Evolutionary conservation across 371 early-diverging fungal genomes (phyloP), one percentile per base, ranked within the genome.

Genomic region (Aphelidium insulamus): DNA sequence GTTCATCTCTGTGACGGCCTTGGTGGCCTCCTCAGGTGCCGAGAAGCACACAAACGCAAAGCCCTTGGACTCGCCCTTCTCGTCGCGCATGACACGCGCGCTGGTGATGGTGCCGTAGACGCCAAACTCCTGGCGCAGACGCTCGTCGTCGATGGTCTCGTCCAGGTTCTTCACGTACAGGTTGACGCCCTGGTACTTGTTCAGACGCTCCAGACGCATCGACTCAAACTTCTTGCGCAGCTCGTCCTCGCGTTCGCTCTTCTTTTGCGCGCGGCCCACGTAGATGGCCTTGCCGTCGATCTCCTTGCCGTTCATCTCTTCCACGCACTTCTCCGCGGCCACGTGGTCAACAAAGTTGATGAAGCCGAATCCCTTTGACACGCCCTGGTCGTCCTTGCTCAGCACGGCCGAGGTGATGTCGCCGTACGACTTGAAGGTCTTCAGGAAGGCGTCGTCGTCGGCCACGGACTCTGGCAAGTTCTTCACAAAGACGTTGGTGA

Each of bases 401-500:
- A 87, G 46, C 34, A 69, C 56, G 32, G 69, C 74, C 34, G 86
- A 95, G 38, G 79, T 83, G 55, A 84, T 74, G 30, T 59, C 50
- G 27, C 99, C 99, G 45, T 60, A 90, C 48, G 64, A 59, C 29
- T 46, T 46, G 54, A 98, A 97, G 58, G 97, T 46, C 36, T 68
- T 69, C 26, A 54, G 46, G 41, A 98, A 69, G n/a, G n/a, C n/a
- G 48, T 77, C 72, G 10, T 78, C 77, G 47, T 90, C 76, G 34
- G 62, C 61, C 37, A 92, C 72, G 30, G 66, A 60, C 36, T 70
- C 60, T 39, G 81, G 84, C 39, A 99, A 51, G 68, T 95, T 94
- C 72, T 94, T 98, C 49, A 98, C 75, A 61, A 90, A 99, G 36
- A 99, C 69, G 66, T 98, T 98, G 54, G 92, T 94, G 67, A 80